A percentile compares a stretch with the other conserved stretches of the same genome.
phyloP scores from a whole-genome alignment of 1,284 basidiomycete genomes.

The Microbotryum lychnidis-dioicae region DNA sequence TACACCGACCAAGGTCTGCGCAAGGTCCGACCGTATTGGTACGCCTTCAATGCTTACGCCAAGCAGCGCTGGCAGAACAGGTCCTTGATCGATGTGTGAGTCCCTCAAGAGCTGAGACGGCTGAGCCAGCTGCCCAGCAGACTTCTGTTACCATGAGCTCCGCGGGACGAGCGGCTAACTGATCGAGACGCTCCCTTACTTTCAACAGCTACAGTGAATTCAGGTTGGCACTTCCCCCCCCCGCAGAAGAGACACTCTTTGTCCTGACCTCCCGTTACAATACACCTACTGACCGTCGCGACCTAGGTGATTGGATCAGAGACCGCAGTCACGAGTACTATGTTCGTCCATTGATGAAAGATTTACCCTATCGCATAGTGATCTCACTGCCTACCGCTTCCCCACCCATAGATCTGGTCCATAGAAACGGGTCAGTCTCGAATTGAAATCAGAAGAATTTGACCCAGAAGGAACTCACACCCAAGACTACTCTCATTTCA shows the following conservation, averaged over 20 bases:
- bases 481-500: conserved; percentile 46
- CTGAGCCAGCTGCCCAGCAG: too few relatives aligned
- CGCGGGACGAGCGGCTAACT: not conserved
- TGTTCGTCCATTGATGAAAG: conserved; percentile 17
- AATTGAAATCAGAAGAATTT: not conserved
- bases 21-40: conserved; percentile 46
- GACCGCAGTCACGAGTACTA: conserved; percentile 43
- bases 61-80: conserved; percentile 82
- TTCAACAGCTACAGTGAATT: conserved; percentile 33
- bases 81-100: conserved; percentile 51
- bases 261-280: conserved; percentile 5
- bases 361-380: not conserved
- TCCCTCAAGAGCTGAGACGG: conserved; percentile 11
- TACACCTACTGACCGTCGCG: conserved; percentile 1
- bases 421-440: conserved; percentile 22
- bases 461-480: conserved; percentile 10
- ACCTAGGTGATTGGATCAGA: conserved; percentile 30
- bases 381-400: not conserved
- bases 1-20: conserved; percentile 37
- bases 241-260: conserved; percentile 29
- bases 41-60: conserved; percentile 70
- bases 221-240: conserved; percentile 39
- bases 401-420: conserved; percentile 22
- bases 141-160: too few relatives aligned
- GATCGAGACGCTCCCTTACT: not conserved